Evolutionary conservation across 306 rosid species (phyloP), one percentile per base, ranked within the genome.

Genomic region (Glycyrrhiza uralensis): DNA sequence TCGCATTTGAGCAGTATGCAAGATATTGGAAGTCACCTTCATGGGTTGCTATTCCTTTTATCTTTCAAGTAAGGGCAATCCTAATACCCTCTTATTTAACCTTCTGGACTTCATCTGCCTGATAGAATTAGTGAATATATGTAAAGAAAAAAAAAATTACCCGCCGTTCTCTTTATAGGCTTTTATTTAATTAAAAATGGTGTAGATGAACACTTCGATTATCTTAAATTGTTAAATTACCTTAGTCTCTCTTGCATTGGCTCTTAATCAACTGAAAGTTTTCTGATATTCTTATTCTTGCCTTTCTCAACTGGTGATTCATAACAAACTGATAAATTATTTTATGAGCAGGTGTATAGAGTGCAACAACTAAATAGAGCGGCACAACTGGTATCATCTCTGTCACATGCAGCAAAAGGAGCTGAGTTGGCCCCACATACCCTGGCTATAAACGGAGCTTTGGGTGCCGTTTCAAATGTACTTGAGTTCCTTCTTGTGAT

Each of bases 311-410:
- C 20, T 22, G 33, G 14, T 41, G 29, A 52, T n/a, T 62, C 52
- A 33, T 20, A 54, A 45, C 24, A 54, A 1, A 19, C 36, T 44
- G 6, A 22, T 22, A 8, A 49, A 14, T 63, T 67, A 67, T 35
- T 35, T 22, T 65, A 35, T 71, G 20, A 29, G 58, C 86, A 92
- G 96, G 96, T 92, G 32, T 92, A 89, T 77, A 87, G 98, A 71
- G 79, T 92, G 79, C 94, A 92, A 85, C 98, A 92, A 69, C 89
- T 92, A 80, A 86, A 92, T 64, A 82, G 94, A 77, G 96, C 97
- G 52, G 94, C 94, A n/a, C 97, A 92, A 85, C 76, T 92, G 71
- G 97, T 92, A 80, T 83, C 97, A 68, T 96, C 97, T 51, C 84
- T 89, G 64, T 89, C 94, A 41, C 89, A 75, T 82, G 86, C 97